Evolutionary conservation across 306 rosid species (phyloP), one percentile per base, ranked within the genome.

Genomic region (Trifolium dubium): DNA sequence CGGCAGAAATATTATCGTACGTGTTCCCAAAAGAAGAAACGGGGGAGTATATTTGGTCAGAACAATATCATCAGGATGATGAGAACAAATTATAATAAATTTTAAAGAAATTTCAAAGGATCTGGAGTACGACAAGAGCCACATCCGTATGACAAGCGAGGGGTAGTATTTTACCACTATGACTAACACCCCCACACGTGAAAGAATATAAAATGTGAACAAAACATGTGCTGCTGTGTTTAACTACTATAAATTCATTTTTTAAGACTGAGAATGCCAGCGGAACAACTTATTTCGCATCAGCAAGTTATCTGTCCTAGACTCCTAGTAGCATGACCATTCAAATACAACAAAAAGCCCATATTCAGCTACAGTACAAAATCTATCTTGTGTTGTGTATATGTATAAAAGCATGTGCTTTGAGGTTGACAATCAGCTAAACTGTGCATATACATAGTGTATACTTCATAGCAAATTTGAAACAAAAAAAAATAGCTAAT

Each of bases 371-470:
- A 43, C 43, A 66, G 37, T 14, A 41, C 35, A 66, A 66, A 64
- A 64, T 3, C 51, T 18, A 40, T 64, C 69, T 12, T 15, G 51
- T 11, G 40, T 12, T 15, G 51, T 11, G 40, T 11, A 64, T 10
- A 40, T 40, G 34, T 40, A 64, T 64, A 64, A 40, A 40, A 19
- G 17, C 4, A 40, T 10, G 53, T 46, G 63, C 50, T 17, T 62
- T 41, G 39, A 3, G 34, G 29, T 17, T 49, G 71, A 67, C 58
- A 73, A 73, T 73, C 56, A 64, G 31, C 50, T 23, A 62, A 73
- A 69, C 23, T 9, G 44, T 29, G 78, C 64, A 44, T n/a, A 79
- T 61, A 8, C 28, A 67, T 63, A 73, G 51, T 47, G 14, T 43
- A 40, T 39, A 54, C 8, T 53, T 7, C 60, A 44, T 53, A 67